These are phyloP conservation scores for Citrus australasica DNA, from an alignment of 345 rosid genomes.

Conservation along the genomic window DNA sequence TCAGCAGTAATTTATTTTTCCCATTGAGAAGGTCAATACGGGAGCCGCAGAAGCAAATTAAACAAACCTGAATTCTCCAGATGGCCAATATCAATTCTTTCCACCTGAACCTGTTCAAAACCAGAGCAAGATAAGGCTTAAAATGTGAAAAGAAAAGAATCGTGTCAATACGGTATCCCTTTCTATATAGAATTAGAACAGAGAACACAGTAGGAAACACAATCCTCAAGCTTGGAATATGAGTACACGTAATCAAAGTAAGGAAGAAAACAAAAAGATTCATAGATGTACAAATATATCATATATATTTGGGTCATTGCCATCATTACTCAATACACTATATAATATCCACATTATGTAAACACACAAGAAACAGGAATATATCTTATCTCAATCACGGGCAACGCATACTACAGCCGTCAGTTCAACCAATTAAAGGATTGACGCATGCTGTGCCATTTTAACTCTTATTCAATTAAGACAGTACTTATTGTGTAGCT, in stretches of 20 bases:
- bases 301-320: not conserved
- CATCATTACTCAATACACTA: not conserved
- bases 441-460: not conserved
- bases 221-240: not conserved
- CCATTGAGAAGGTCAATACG: not conserved
- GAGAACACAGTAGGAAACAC: not conserved
- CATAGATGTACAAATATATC: not conserved
- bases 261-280: not conserved
- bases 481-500: not conserved
- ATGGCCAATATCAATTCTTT: slow-evolving; percentile 68
- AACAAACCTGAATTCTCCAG: slow-evolving; percentile 48
- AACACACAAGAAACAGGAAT: not conserved
- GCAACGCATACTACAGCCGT: not conserved
- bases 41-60: slow-evolving; percentile 2
- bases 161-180: not conserved
- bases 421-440: not conserved
- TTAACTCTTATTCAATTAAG: not conserved
- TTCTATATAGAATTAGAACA: not conserved
- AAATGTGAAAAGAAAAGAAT: slow-evolving; percentile 1
- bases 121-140: not conserved
- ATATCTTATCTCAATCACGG: not conserved
- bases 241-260: not conserved
- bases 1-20: not conserved
- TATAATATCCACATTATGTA: not conserved
- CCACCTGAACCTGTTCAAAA: slow-evolving; percentile 66